Conservation (phyloP, 306 rosid genomes). For the Ammopiptanthus mongolicus region DNA sequence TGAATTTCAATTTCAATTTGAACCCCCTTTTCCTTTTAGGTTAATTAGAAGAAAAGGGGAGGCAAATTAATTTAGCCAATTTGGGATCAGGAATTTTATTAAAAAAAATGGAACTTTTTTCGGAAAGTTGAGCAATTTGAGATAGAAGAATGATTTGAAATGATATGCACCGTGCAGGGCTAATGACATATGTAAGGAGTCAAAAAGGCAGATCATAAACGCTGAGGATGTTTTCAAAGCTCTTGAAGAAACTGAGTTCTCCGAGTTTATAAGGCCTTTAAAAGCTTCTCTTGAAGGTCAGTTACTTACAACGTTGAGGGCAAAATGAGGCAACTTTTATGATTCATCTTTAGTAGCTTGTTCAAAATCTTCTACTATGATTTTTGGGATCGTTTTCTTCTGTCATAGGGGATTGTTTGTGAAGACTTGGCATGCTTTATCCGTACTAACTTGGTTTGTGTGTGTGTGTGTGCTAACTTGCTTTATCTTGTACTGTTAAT, state of each 20-base stretch:
- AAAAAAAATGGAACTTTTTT: not conserved
- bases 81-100: too few relatives aligned
- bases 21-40: not conserved
- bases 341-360: not conserved
- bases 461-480: too few relatives aligned
- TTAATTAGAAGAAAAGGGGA: not conserved
- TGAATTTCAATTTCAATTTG: not conserved
- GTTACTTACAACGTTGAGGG: not conserved
- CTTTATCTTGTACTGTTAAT: not conserved
- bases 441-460: not conserved
- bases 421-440: not conserved
- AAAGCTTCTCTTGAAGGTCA: constrained; percentile 69
- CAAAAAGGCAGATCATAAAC: constrained; percentile 80
- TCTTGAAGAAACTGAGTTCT: constrained; percentile 80
- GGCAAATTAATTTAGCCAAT: too few relatives aligned
- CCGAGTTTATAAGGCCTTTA: constrained; percentile 66
- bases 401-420: not conserved
- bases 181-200: constrained; percentile 85
- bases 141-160: not conserved
- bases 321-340: not conserved
- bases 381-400: not conserved
- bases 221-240: constrained; percentile 80
- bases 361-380: not conserved
- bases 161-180: constrained; percentile 51
- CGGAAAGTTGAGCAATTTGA: not conserved